Evolutionary conservation across 176 grass and related monocot species (phyloP).

Genomic region (Ampelocalamus luodianensis): DNA sequence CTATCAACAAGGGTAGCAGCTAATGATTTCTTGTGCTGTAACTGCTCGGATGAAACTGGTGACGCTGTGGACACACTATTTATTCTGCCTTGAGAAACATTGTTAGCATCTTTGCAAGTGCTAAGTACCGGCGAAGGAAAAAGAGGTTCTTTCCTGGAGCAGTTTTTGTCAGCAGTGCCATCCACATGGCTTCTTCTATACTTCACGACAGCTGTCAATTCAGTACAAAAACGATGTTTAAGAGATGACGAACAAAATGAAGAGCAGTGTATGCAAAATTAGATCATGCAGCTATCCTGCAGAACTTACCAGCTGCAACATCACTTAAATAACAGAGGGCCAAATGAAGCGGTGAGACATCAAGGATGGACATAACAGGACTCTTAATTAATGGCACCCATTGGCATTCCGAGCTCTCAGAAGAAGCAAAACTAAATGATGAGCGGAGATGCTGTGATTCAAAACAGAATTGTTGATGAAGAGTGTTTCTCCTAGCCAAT

Average conservation of each 20-base stretch:
- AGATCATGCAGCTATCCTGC: constrained; percentile 1
- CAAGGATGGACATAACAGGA: constrained; percentile 77
- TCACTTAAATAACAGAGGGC: constrained; percentile 72
- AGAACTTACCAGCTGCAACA: constrained; percentile 65
- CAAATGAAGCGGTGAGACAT: constrained; percentile 72
- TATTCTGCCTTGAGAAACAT: constrained; percentile 41
- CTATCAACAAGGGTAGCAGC: constrained; percentile 84
- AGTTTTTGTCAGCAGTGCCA: constrained; percentile 60
- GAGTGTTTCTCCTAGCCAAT: constrained; percentile 60
- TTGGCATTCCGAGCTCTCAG: constrained; percentile 46
- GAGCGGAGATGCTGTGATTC: constrained; percentile 50
- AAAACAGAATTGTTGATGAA: constrained; percentile 56
- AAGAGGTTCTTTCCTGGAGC: constrained; percentile 72
- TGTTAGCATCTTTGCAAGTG: constrained; percentile 41
- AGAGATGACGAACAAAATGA: constrained; percentile 34
- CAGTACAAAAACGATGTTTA: constrained; percentile 27
- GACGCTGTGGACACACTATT: constrained; percentile 43
- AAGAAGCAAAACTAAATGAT: constrained; percentile 45
- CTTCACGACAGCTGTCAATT: constrained; percentile 68
- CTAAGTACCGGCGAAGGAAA: constrained; percentile 56
- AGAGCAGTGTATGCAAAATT: constrained; percentile 9
- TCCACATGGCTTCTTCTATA: constrained; percentile 76
- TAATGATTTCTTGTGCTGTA: constrained; percentile 77
- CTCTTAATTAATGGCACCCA: constrained; percentile 69
- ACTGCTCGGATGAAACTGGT: constrained; percentile 52